Evolutionary conservation across 1,139 yeast species (phyloP).

Genomic region (Magnusiomyces ingens): DNA sequence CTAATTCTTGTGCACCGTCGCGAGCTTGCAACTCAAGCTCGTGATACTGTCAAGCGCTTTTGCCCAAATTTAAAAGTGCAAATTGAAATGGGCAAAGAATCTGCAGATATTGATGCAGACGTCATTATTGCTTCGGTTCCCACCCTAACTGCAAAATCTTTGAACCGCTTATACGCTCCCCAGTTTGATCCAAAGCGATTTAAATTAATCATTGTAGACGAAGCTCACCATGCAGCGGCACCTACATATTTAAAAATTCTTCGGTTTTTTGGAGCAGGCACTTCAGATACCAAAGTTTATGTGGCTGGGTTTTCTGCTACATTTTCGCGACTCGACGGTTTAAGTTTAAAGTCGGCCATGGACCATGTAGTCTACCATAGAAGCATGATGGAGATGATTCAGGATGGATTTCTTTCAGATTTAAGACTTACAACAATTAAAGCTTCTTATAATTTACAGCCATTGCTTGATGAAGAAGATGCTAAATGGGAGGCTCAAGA

Average conservation of each 20-base stretch:
- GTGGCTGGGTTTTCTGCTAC: slow-evolving; percentile 91
- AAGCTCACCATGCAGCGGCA: slow-evolving; percentile 91
- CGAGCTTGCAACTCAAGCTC: slow-evolving; percentile 73
- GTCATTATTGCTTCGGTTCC: slow-evolving; percentile 76
- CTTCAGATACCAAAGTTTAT: slow-evolving; percentile 39
- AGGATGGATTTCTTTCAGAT: slow-evolving; percentile 62
- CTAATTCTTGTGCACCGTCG: slow-evolving; percentile 75
- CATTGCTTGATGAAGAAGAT: not conserved
- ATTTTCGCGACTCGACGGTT: slow-evolving; percentile 56
- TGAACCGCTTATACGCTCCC: slow-evolving; percentile 37
- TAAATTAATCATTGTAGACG: slow-evolving; percentile 77
- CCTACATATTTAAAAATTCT: slow-evolving; percentile 54
- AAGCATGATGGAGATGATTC: slow-evolving; percentile 59
- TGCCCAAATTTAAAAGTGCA: slow-evolving; percentile 51
- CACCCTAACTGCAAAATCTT: slow-evolving; percentile 41
- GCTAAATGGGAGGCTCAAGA: not conserved
- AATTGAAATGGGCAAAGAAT: slow-evolving; percentile 62
- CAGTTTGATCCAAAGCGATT: slow-evolving; percentile 51
- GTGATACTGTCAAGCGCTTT: slow-evolving; percentile 40
- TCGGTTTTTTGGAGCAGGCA: slow-evolving; percentile 47
- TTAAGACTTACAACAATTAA: slow-evolving; percentile 57
- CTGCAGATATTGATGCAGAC: slow-evolving; percentile 43
- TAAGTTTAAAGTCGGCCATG: slow-evolving; percentile 51
- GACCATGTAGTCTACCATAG: slow-evolving; percentile 73
- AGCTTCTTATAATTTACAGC: not conserved